phyloP scores from a whole-genome alignment of 169 alveolate species.

The Cystoisospora suis region DNA sequence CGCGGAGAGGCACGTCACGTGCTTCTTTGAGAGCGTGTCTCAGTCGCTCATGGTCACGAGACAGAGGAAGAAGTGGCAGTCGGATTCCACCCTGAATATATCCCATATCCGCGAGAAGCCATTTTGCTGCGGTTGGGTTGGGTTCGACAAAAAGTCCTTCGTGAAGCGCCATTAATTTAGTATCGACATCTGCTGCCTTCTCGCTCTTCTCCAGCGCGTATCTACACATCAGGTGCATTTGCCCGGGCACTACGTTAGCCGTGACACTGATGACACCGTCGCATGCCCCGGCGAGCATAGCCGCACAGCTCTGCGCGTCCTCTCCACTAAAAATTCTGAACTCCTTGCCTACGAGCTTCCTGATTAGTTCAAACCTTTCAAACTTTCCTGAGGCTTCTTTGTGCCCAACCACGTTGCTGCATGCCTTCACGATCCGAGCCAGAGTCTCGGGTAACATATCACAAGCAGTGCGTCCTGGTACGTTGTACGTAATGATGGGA shows the following conservation, averaged over 20 bases:
- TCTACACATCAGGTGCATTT: constrained; percentile 7
- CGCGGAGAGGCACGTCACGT: no score
- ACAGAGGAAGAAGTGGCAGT: constrained; percentile 39
- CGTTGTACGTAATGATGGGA: constrained; percentile 43
- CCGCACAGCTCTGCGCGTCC: constrained; percentile 14
- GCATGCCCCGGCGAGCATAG: constrained; percentile 19
- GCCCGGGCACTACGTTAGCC: constrained; percentile 26
- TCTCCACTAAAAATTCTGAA: constrained; percentile 1
- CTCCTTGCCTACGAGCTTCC: background rate
- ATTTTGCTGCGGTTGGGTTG: constrained; percentile 22
- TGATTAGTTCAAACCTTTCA: background rate
- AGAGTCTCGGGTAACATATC: constrained; percentile 35
- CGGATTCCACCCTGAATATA: constrained; percentile 3
- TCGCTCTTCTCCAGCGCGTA: background rate
- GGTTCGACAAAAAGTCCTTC: constrained; percentile 21
- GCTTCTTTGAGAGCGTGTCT: constrained; percentile 26
- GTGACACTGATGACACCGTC: constrained; percentile 43
- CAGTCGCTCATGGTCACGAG: background rate
- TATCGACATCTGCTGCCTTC: background rate
- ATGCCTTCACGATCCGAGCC: background rate
- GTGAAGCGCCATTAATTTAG: background rate
- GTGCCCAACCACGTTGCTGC: background rate
- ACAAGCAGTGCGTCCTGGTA: constrained; percentile 17
- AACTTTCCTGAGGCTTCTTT: constrained; percentile 16
- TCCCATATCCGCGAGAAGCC: constrained; percentile 27